Base-by-base conservation (phyloP, 805 yeast genomes). In the Candida cerambycidarum region DNA sequence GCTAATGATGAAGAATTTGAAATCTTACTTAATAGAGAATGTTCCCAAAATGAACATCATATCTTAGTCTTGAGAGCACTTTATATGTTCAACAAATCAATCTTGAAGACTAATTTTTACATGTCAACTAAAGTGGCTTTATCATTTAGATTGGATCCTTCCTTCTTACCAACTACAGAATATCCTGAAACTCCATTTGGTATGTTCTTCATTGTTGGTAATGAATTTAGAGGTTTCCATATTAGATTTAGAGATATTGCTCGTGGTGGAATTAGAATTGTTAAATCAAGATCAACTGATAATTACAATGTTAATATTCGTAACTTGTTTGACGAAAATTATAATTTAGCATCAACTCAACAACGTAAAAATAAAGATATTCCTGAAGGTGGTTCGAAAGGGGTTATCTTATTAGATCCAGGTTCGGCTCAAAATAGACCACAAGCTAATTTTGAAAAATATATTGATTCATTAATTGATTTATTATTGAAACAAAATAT, bases 381-480 rank as follows among this genome's bases (percentile, higher is more conserved):
- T 46, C 98, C 99, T 38, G 99, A 92, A 74, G 98, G 99, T 61
- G 99, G 99, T 28, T 88, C 97, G 31, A 92, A 92, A 65, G 99
- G 99, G 70, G 99, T 93, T 37, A 86, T 93, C 44, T 76, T 92
- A 56, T 75, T 92, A 53, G 90, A 85, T 57, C 83, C 85, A 32
- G 86, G 85, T 44, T 71, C 70, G 32, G 84, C 89, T 16, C 95
- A 86, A 63, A 85, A 79, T 31, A 79, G 83, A 57, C 89, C 95
- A 39, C 80, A 81, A 51, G 82, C 85, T 44, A 87, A 96, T 24
- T 92, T 93, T 65, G 85, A 84, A 61, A 95, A 93, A 71, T 92
- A 92, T 64, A 84, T 92, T 54, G 99, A 92, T 64, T 73, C 98
- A 1, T 75, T 93, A 53, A 79, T 92, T 53, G 99, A 92, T 63